Evolutionary conservation across 345 rosid species (phyloP).

Genomic region (Acer negundo): DNA sequence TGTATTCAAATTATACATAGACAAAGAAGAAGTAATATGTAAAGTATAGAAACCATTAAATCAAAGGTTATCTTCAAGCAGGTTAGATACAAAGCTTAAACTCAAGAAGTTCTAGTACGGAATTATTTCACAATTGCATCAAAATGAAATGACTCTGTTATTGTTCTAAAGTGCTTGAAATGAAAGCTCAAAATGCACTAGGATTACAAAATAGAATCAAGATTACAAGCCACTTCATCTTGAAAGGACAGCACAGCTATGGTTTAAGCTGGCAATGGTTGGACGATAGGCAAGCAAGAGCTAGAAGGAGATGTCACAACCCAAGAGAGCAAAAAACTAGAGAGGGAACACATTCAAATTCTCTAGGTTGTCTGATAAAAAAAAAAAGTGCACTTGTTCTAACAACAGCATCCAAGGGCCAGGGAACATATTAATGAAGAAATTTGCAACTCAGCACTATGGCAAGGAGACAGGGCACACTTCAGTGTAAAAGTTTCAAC

Average conservation of each 20-base stretch:
- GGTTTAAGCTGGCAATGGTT: neutral
- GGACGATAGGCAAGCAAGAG: neutral
- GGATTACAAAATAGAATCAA: neutral
- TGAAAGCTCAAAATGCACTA: constrained; percentile 3
- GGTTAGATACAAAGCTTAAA: constrained; percentile 10
- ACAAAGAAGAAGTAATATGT: neutral
- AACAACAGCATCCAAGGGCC: neutral
- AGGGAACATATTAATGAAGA: neutral
- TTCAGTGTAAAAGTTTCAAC: neutral
- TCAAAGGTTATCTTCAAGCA: neutral
- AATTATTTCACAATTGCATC: neutral
- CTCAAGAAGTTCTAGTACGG: neutral
- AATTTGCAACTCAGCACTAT: neutral
- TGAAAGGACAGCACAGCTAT: neutral
- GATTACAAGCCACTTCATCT: neutral
- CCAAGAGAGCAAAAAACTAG: neutral
- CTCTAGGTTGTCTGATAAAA: neutral
- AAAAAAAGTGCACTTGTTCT: neutral
- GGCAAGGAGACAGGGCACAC: neutral
- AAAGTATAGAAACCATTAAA: neutral
- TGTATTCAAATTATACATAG: constrained; percentile 7
- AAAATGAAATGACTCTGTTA: neutral
- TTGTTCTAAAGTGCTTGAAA: constrained; percentile 6
- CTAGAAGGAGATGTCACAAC: neutral
- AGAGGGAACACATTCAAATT: neutral